phyloP scores from a whole-genome alignment of 2,329 filamentous ascomycete species.

The Tolypocladium sp. region DNA sequence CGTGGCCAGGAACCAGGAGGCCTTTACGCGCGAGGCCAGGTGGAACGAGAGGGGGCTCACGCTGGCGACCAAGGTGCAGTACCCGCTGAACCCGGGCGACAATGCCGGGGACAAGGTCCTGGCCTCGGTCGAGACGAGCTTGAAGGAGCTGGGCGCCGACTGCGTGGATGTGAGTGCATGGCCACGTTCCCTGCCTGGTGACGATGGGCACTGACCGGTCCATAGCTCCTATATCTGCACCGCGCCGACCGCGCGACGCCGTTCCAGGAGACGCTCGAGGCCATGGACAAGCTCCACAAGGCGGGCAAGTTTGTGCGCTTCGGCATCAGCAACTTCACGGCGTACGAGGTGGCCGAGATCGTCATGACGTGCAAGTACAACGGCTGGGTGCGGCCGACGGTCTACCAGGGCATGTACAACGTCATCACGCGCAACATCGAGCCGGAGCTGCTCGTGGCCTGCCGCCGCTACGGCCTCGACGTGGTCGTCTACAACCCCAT shows the following conservation, averaged over 20 bases:
- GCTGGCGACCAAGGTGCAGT: conserved; percentile 67
- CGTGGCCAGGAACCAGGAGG: conserved; percentile 64
- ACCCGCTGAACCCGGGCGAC: conserved; percentile 48
- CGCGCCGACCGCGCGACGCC: conserved; percentile 51
- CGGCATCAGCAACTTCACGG: conserved; percentile 76
- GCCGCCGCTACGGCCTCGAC: conserved; percentile 67
- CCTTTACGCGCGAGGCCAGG: conserved; percentile 61
- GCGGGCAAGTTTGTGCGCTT: conserved; percentile 76
- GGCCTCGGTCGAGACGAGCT: conserved; percentile 54
- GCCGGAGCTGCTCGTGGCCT: conserved; percentile 63
- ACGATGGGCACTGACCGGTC: background rate
- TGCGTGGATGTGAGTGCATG: conserved; percentile 51
- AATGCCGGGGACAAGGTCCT: conserved; percentile 58
- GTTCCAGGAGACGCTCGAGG: conserved; percentile 72
- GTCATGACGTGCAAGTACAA: conserved; percentile 70
- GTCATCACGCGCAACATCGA: conserved; percentile 69
- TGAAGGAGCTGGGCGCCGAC: conserved; percentile 65
- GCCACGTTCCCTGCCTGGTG: background rate
- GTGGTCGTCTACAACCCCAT: conserved; percentile 78
- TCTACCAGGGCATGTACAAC: conserved; percentile 88
- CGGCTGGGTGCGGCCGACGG: conserved; percentile 71
- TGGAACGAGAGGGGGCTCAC: conserved; percentile 75
- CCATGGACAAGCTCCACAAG: conserved; percentile 73
- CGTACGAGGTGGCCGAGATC: conserved; percentile 82
- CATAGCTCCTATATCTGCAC: conserved; percentile 30